Conservation (phyloP, 2,329 filamentous ascomycete genomes). For the Beauveria sp. region DNA sequence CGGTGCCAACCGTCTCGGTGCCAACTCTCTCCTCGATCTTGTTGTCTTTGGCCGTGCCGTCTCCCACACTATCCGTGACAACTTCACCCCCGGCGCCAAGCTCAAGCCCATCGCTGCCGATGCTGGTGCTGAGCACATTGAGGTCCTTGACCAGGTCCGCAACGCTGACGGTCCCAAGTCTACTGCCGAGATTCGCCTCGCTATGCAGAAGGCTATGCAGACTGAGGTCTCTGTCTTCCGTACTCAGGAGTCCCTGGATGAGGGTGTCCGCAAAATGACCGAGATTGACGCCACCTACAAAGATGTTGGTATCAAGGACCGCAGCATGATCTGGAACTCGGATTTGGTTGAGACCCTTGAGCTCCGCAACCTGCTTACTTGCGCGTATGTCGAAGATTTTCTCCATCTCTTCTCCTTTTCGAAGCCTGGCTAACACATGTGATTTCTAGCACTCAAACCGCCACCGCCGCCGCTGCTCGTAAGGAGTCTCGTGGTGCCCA, state of each 20-base stretch:
- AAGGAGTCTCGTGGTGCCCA: conserved; percentile 98
- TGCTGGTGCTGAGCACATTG: conserved; percentile 80
- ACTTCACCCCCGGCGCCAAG: conserved; percentile 74
- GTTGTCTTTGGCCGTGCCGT: conserved; percentile 97
- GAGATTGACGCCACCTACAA: conserved; percentile 74
- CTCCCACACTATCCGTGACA: conserved; percentile 93
- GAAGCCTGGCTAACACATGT: conserved; percentile 10
- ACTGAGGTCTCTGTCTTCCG: conserved; percentile 95
- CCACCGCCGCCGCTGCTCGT: conserved; percentile 79
- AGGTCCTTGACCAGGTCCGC: conserved; percentile 76
- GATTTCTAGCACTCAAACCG: conserved; percentile 69
- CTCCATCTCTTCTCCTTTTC: too few species aligned
- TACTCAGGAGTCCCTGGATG: conserved; percentile 85
- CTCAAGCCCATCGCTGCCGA: conserved; percentile 76
- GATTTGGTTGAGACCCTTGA: conserved; percentile 95
- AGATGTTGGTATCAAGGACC: conserved; percentile 91
- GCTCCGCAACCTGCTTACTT: conserved; percentile 89
- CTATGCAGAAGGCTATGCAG: conserved; percentile 99
- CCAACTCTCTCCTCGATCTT: conserved; percentile 95
- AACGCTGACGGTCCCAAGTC: conserved; percentile 77
- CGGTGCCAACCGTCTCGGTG: conserved; percentile 93
- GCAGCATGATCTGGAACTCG: conserved; percentile 99
- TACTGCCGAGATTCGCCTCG: conserved; percentile 78
- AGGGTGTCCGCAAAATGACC: conserved; percentile 82
- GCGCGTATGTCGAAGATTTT: conserved; percentile 63